Evolutionary conservation across 1,139 yeast genomes (phyloP).

Genomic region (Blastobotrys buckinghamii): DNA sequence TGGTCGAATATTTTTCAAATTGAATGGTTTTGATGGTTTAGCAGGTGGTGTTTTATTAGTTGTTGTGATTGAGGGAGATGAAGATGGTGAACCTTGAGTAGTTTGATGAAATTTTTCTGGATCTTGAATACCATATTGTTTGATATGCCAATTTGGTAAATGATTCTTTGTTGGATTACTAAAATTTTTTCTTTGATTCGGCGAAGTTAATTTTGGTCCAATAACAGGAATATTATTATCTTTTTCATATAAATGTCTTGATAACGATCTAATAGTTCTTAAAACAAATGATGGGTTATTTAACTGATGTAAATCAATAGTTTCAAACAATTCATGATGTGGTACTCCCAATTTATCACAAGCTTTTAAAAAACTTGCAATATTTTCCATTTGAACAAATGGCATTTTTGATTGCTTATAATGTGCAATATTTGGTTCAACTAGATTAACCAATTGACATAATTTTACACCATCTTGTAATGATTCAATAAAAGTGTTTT

Average conservation of each 20-base stretch:
- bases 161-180: slow-evolving; percentile 27
- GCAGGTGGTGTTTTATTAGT: slow-evolving; percentile 2
- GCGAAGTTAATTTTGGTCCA: slow-evolving; percentile 42
- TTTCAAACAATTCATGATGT: slow-evolving; percentile 78
- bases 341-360: slow-evolving; percentile 70
- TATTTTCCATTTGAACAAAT: slow-evolving; percentile 85
- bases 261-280: slow-evolving; percentile 66
- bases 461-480: slow-evolving; percentile 63
- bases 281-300: slow-evolving; percentile 75
- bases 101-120: not conserved
- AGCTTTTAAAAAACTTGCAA: slow-evolving; percentile 56
- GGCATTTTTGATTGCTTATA: slow-evolving; percentile 70
- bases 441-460: slow-evolving; percentile 42
- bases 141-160: slow-evolving; percentile 47
- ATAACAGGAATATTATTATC: slow-evolving; percentile 40
- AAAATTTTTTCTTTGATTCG: slow-evolving; percentile 24
- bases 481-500: slow-evolving; percentile 40
- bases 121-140: slow-evolving; percentile 44
- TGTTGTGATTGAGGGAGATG: not conserved
- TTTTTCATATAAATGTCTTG: slow-evolving; percentile 51
- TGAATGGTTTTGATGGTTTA: slow-evolving; percentile 1
- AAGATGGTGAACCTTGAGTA: not conserved
- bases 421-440: slow-evolving; percentile 40
- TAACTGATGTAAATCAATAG: slow-evolving; percentile 68
- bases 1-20: slow-evolving; percentile 7